Conservation (phyloP, 1,139 yeast species). For the Suhomyces bolitotheri region DNA sequence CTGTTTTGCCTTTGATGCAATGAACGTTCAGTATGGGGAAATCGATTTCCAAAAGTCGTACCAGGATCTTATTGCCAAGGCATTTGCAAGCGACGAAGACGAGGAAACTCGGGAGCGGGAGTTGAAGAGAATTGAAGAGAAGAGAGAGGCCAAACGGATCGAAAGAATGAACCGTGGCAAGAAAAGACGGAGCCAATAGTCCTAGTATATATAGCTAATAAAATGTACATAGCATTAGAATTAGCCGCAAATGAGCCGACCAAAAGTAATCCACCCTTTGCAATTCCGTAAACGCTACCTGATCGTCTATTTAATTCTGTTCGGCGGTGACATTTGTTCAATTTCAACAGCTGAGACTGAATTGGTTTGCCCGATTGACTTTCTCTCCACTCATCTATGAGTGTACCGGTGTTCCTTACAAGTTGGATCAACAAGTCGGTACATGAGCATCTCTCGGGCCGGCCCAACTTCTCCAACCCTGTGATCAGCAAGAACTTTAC, state of each 20-base stretch:
- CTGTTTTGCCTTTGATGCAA: conserved; percentile 45
- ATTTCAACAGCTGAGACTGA: no score
- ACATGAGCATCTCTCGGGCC: conserved; percentile 1
- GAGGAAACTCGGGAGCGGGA: conserved; percentile 23
- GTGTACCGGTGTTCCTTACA: conserved; percentile 24
- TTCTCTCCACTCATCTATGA: no score
- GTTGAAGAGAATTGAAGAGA: conserved; percentile 26
- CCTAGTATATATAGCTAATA: neutral
- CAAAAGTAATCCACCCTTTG: no score
- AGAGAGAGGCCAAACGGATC: conserved; percentile 39
- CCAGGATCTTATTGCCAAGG: conserved; percentile 20
- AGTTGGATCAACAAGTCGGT: conserved; percentile 25
- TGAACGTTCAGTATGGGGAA: conserved; percentile 32
- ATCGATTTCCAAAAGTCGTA: conserved; percentile 22
- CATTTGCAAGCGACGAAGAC: conserved; percentile 20
- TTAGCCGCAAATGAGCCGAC: no score
- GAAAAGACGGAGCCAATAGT: conserved; percentile 5
- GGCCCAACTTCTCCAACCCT: conserved; percentile 14
- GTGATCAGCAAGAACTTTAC: conserved; percentile 22
- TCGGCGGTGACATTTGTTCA: no score
- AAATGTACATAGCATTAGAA: conserved; percentile 4
- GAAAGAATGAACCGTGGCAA: conserved; percentile 25
- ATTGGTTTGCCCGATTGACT: no score
- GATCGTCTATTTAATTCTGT: no score
- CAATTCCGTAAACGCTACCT: no score